A percentile compares a stretch with the other conserved stretches of the same genome.
Conservation (phyloP, 257 asterid species). For the Solanum ossicruentum region DNA sequence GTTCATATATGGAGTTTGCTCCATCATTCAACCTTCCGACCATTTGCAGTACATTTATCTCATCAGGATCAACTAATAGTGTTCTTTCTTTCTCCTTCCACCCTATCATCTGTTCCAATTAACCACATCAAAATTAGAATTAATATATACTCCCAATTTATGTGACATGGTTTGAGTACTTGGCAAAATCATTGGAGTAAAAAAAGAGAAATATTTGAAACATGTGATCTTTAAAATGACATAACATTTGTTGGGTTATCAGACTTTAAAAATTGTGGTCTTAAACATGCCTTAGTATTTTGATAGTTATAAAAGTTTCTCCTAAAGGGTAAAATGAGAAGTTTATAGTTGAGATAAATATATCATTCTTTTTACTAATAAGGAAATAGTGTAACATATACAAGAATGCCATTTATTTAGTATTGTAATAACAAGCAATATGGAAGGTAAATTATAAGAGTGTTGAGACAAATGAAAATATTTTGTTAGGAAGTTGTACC, state of each 20-base stretch:
- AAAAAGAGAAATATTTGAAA: background rate
- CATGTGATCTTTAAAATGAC: background rate
- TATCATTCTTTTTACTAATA: background rate
- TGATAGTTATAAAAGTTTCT: background rate
- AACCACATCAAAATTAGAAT: background rate
- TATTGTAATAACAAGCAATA: background rate
- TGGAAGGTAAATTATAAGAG: background rate
- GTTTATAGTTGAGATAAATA: background rate
- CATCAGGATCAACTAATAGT: slow-evolving; percentile 82
- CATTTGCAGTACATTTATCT: slow-evolving; percentile 45
- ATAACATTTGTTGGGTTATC: background rate
- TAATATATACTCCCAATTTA: background rate
- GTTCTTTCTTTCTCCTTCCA: slow-evolving; percentile 90
- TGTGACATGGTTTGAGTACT: background rate
- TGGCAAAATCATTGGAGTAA: no score
- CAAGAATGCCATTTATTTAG: background rate
- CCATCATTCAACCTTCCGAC: slow-evolving; percentile 53
- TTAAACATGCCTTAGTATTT: background rate
- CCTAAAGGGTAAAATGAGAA: background rate
- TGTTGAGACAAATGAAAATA: background rate
- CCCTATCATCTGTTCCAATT: slow-evolving; percentile 64
- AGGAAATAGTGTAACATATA: background rate
- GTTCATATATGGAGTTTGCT: slow-evolving; percentile 68
- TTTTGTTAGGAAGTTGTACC: slow-evolving; percentile 27
- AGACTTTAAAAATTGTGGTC: background rate